phyloP scores from a whole-genome alignment of 495 filamentous ascomycete species.

The Aspergillus ellipticus region DNA sequence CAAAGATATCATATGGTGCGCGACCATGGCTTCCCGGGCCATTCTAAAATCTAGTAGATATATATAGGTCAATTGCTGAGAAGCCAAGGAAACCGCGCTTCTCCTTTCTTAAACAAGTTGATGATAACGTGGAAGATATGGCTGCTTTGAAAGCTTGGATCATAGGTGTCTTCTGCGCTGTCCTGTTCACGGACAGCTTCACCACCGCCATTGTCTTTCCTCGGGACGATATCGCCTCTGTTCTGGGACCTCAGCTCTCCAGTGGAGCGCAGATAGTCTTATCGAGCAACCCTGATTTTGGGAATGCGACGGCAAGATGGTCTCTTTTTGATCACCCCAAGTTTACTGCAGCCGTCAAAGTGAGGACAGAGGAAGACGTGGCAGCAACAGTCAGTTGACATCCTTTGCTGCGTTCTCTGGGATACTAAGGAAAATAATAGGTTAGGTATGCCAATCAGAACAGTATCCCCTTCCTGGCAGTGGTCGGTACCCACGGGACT shows the following conservation, averaged over 20 bases:
- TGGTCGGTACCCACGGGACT: constrained; percentile 45
- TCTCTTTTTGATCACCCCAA: neutral
- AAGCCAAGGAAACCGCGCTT: neutral
- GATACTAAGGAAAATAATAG: constrained; percentile 10
- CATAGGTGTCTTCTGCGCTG: neutral
- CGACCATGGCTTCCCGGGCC: neutral
- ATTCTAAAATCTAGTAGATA: neutral
- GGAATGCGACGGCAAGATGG: neutral
- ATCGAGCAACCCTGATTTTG: neutral
- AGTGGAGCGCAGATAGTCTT: neutral
- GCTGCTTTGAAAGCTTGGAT: neutral
- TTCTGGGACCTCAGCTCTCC: neutral
- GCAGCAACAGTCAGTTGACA: neutral
- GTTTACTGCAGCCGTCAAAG: neutral
- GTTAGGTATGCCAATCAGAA: constrained; percentile 44
- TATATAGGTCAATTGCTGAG: neutral
- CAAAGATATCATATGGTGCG: neutral
- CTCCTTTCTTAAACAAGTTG: neutral
- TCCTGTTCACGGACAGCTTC: neutral
- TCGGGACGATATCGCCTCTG: neutral
- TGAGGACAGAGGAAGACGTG: neutral
- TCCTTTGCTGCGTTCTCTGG: neutral
- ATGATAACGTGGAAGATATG: neutral
- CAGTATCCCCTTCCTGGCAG: constrained; percentile 48
- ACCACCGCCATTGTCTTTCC: neutral